These are phyloP conservation scores for Acorus calamus DNA, from an alignment of 106 monocot genomes.

Conservation along the genomic window DNA sequence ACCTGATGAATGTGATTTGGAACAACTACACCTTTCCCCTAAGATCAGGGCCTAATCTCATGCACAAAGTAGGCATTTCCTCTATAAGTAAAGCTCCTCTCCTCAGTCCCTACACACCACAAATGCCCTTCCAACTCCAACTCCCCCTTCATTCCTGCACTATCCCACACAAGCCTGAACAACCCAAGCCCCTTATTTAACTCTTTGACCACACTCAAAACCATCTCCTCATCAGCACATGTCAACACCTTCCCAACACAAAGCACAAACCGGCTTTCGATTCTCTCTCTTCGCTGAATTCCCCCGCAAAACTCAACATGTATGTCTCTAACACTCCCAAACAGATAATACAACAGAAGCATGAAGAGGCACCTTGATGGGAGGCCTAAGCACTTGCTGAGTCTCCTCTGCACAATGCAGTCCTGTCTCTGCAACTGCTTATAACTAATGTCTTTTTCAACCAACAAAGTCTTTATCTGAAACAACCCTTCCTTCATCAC, in stretches of 20 bases:
- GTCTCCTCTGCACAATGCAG: constrained; percentile 60
- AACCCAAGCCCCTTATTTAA: constrained; percentile 58
- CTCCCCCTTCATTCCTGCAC: constrained; percentile 32
- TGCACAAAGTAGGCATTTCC: constrained; percentile 46
- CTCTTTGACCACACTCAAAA: constrained; percentile 58
- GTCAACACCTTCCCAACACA: constrained; percentile 52
- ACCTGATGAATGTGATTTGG: too few relatives aligned
- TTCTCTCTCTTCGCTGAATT: background rate
- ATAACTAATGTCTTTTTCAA: constrained; percentile 62
- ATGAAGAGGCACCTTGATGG: constrained; percentile 86
- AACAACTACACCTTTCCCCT: too few relatives aligned
- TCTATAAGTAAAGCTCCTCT: constrained; percentile 36
- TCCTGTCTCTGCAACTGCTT: constrained; percentile 67
- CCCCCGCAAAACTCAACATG: constrained; percentile 44
- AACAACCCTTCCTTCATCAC: constrained; percentile 83
- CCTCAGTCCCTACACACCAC: constrained; percentile 56
- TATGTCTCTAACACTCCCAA: constrained; percentile 48
- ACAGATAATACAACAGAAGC: constrained; percentile 66
- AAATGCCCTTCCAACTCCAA: constrained; percentile 58
- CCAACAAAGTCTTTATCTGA: constrained; percentile 60
- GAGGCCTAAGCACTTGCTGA: constrained; percentile 68
- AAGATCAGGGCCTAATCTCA: constrained; percentile 21
- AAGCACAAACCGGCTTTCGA: constrained; percentile 3
- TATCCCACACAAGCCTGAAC: constrained; percentile 85
- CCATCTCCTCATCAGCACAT: constrained; percentile 35